phyloP scores from a whole-genome alignment of 2,329 filamentous ascomycete species.

The Xenosphaeropsis pyriputrescens region DNA sequence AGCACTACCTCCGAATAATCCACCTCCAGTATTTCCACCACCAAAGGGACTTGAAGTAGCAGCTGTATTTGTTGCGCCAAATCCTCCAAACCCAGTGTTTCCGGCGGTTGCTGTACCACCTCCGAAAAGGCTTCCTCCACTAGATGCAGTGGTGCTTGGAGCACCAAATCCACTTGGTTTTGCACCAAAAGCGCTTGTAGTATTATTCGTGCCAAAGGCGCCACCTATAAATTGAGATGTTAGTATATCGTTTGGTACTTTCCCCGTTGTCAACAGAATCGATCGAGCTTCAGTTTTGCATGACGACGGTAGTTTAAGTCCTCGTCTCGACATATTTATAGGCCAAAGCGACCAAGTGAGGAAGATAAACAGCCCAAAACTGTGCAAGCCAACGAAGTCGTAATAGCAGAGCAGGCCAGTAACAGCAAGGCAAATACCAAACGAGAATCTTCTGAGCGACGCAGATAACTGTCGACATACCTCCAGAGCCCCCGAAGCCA shows the following conservation, averaged over 20 bases:
- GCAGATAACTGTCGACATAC: conserved; percentile 18
- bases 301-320: no score
- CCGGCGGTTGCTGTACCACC: conserved; percentile 17
- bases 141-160: conserved; percentile 18
- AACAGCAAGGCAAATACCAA: no score
- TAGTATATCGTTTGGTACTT: conserved; percentile 5
- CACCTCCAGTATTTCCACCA: conserved; percentile 9
- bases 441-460: no score
- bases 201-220: conserved; percentile 26
- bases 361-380: no score
- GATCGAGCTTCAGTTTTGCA: no score
- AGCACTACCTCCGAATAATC: conserved; percentile 12
- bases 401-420: no score
- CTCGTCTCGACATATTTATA: no score
- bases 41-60: conserved; percentile 11
- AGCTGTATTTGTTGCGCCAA: conserved; percentile 6
- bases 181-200: conserved; percentile 13
- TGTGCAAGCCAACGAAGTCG: no score
- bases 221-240: conserved; percentile 9
- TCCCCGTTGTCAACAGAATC: background rate
- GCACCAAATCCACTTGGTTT: conserved; percentile 31
- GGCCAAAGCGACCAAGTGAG: no score
- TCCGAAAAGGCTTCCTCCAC: conserved; percentile 38
- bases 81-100: conserved; percentile 18
- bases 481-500: conserved; percentile 20